phyloP scores from a whole-genome alignment of 2,329 filamentous ascomycete genomes.

The Fusarium sarcochroum region DNA sequence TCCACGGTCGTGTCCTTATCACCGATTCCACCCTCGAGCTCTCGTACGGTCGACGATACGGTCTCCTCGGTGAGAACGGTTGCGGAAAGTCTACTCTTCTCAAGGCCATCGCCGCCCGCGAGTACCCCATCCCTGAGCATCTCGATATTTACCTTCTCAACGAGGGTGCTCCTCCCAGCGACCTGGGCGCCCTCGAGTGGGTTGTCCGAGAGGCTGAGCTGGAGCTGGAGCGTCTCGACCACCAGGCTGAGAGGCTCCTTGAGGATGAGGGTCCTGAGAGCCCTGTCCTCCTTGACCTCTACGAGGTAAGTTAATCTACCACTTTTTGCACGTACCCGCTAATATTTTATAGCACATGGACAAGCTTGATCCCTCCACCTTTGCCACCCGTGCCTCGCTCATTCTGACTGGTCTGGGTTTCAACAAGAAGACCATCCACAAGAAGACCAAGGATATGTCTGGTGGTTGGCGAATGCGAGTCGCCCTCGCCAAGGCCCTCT shows the following conservation, averaged over 20 bases:
- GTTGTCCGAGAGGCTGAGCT: conserved; percentile 94
- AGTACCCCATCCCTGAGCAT: conserved; percentile 96
- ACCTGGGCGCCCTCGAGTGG: conserved; percentile 95
- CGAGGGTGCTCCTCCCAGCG: conserved; percentile 91
- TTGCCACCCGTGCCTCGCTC: conserved; percentile 93
- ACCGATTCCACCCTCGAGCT: conserved; percentile 94
- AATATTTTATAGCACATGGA: conserved; percentile 83
- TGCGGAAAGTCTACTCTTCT: conserved; percentile 99
- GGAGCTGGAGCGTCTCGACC: conserved; percentile 92
- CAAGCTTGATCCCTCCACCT: conserved; percentile 98
- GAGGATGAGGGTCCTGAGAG: conserved; percentile 94
- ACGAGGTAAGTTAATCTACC: conserved; percentile 78
- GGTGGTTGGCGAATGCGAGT: conserved; percentile 99
- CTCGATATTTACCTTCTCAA: conserved; percentile 99
- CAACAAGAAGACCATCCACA: conserved; percentile 97
- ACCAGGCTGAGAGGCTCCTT: conserved; percentile 87
- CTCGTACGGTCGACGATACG: conserved; percentile 92
- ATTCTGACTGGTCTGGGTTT: conserved; percentile 99
- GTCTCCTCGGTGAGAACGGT: conserved; percentile 97
- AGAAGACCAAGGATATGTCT: conserved; percentile 99
- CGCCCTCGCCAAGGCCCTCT: conserved; percentile 95
- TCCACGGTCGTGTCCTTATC: conserved; percentile 97
- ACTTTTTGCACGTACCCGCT: conserved; percentile 30
- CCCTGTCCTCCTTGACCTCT: conserved; percentile 91
- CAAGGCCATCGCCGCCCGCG: conserved; percentile 92